Conservation (phyloP, 768 basidiomycete species). For the Boletus pseudo-olivaceus region DNA sequence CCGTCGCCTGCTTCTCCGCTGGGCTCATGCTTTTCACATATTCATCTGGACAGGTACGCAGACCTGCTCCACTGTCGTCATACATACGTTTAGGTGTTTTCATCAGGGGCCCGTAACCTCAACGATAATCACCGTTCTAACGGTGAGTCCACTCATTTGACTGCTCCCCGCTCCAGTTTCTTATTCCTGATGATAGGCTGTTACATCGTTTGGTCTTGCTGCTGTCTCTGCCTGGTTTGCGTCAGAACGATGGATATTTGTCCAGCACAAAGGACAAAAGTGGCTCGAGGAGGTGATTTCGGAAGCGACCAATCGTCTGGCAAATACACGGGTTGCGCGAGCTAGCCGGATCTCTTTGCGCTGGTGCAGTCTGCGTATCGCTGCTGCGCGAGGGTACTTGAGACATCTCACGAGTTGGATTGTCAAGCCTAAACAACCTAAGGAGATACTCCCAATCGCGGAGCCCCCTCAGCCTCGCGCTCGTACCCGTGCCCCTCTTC, state of each 20-base stretch:
- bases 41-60: constrained; percentile 61
- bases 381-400: constrained; percentile 18
- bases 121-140: constrained; percentile 73
- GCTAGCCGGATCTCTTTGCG: constrained; percentile 21
- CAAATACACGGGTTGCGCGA: constrained; percentile 26
- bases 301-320: constrained; percentile 26
- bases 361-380: constrained; percentile 24
- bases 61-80: constrained; percentile 21
- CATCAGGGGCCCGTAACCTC: constrained; percentile 56
- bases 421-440: constrained; percentile 20
- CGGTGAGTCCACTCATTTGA: constrained; percentile 30
- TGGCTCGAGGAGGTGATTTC: constrained; percentile 47
- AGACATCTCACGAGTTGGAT: constrained; percentile 25
- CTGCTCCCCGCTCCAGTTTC: neutral
- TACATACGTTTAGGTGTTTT: constrained; percentile 11
- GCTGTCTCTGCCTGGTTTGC: constrained; percentile 55
- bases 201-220: constrained; percentile 41
- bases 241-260: constrained; percentile 48
- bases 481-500: constrained; percentile 9
- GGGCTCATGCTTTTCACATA: constrained; percentile 77
- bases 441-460: constrained; percentile 22
- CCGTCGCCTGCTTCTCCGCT: constrained; percentile 78
- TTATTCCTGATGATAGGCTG: constrained; percentile 23
- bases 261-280: constrained; percentile 45
- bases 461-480: constrained; percentile 20